These are phyloP conservation scores for Xerocomellus chrysenteron DNA, from an alignment of 768 basidiomycete genomes.

Conservation along the genomic window DNA sequence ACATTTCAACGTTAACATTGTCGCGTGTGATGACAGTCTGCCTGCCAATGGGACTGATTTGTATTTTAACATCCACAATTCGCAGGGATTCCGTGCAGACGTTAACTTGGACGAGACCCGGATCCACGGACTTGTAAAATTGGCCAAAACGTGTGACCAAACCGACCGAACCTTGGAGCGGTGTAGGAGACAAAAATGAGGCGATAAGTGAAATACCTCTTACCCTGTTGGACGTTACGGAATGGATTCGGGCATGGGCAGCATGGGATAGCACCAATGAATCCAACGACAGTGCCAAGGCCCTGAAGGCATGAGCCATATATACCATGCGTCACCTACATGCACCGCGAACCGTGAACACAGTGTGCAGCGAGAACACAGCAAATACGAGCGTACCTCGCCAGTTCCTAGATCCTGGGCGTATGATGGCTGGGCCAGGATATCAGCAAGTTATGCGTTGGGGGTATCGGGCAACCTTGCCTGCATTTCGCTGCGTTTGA, in stretches of 20 bases:
- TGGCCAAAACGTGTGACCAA: slow-evolving; percentile 91
- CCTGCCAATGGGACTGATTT: slow-evolving; percentile 83
- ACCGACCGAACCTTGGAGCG: slow-evolving; percentile 71
- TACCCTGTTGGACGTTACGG: slow-evolving; percentile 82
- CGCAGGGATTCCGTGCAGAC: slow-evolving; percentile 89
- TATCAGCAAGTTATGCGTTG: slow-evolving; percentile 4
- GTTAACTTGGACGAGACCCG: slow-evolving; percentile 88
- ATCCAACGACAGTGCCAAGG: slow-evolving; percentile 66
- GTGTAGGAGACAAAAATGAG: slow-evolving; percentile 18
- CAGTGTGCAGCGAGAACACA: not conserved
- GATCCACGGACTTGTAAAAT: slow-evolving; percentile 95
- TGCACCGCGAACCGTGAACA: not conserved
- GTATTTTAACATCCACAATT: slow-evolving; percentile 93
- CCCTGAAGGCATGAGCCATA: slow-evolving; percentile 81
- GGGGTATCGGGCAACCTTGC: slow-evolving; percentile 34
- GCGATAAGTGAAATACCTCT: slow-evolving; percentile 7
- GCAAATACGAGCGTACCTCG: slow-evolving; percentile 39
- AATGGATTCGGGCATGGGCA: slow-evolving; percentile 85
- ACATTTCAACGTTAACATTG: slow-evolving; percentile 95
- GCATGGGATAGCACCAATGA: slow-evolving; percentile 76
- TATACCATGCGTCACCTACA: slow-evolving; percentile 73
- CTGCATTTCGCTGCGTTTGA: slow-evolving; percentile 88
- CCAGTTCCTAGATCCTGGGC: slow-evolving; percentile 81
- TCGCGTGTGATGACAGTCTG: slow-evolving; percentile 93
- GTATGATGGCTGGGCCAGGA: slow-evolving; percentile 64